Base-by-base conservation (phyloP, 2,329 filamentous ascomycete species). In the Seiridium cupressi region DNA sequence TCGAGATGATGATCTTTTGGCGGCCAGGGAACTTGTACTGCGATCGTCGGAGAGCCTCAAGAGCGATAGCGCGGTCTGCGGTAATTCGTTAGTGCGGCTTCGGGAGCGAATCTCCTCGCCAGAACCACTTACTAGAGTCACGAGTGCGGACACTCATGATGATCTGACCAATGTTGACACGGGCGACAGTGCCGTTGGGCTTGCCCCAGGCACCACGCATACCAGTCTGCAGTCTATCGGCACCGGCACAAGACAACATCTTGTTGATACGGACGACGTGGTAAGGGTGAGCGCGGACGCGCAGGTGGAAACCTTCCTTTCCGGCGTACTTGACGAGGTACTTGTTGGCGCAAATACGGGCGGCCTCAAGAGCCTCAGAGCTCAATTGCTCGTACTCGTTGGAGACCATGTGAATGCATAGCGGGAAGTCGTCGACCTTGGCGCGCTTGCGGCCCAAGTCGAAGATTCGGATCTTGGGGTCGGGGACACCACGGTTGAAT, bases 211-310 rank as follows among this genome's bases (percentile, higher is more conserved):
- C 95, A 89, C 95, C 95, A 90, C 95, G 94, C 95, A 99, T 99
- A 87, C 95, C 95, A 73, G 95, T 99, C 85, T 99, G 95, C 82
- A 99, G 87, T 90, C 95, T 93, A 98, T 99, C 95, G 89, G 95
- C 95, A 88, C 95, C 95, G 77, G 95, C 95, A 83, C 95, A 99
- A 79, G 95, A 98, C 92, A 99, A 94, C 95, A 99, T 99, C 91
- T 99, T 99, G 93, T 99, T 99, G 93, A 99, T 99, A 84, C 95
- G 95, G 87, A 99, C 91, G 84, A 99, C 95, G 88, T 99, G 95
- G 92, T 92, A 99, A 71, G 95, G 95, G 88, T 99, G 95, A 77
- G 93, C 93, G 78, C 95, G 88, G 77, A 90, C 85, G 73, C 88
- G 87, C 70, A 90, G 81, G 79, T 90, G 88, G 86, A 90, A 90